Percentiles rank a stretch among this genome's conserved stretches.
Evolutionary conservation across 768 basidiomycete genomes (phyloP).

Genomic region (Phylloporus arenicola): DNA sequence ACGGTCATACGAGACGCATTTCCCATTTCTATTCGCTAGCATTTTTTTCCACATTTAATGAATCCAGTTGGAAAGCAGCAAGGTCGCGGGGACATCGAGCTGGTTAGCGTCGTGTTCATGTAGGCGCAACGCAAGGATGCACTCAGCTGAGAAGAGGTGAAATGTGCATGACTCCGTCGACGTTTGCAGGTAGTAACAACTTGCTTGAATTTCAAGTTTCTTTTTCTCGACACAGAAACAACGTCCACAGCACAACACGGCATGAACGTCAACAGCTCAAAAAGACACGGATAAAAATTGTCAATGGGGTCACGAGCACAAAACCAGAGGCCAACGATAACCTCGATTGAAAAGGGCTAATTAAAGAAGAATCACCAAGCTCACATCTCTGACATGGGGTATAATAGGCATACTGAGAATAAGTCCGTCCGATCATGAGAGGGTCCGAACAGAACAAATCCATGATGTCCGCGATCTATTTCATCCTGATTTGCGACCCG

Average conservation of each 20-base stretch:
- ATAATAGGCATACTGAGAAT: constrained; percentile 1
- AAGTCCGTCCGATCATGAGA: constrained; percentile 1
- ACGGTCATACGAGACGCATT: too few relatives aligned
- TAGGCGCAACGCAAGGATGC: too few relatives aligned
- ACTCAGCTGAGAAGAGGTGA: too few relatives aligned
- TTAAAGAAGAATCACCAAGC: background rate
- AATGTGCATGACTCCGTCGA: too few relatives aligned
- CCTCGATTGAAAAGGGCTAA: background rate
- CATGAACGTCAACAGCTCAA: background rate
- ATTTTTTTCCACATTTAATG: too few relatives aligned
- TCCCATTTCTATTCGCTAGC: too few relatives aligned
- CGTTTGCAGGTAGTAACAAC: too few relatives aligned
- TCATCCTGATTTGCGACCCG: background rate
- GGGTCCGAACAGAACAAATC: background rate
- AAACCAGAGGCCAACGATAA: background rate
- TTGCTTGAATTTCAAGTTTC: too few relatives aligned
- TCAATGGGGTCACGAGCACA: background rate
- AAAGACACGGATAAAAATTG: background rate
- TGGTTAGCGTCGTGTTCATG: too few relatives aligned
- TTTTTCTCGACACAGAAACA: background rate
- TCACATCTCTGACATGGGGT: constrained; percentile 11
- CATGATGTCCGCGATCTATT: background rate
- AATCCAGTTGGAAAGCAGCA: too few relatives aligned
- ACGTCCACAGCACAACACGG: constrained; percentile 4
- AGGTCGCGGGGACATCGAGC: too few relatives aligned